These are phyloP conservation scores for Hysterium pulicare DNA, from an alignment of 2,329 filamentous ascomycete species.

Conservation along the genomic window DNA sequence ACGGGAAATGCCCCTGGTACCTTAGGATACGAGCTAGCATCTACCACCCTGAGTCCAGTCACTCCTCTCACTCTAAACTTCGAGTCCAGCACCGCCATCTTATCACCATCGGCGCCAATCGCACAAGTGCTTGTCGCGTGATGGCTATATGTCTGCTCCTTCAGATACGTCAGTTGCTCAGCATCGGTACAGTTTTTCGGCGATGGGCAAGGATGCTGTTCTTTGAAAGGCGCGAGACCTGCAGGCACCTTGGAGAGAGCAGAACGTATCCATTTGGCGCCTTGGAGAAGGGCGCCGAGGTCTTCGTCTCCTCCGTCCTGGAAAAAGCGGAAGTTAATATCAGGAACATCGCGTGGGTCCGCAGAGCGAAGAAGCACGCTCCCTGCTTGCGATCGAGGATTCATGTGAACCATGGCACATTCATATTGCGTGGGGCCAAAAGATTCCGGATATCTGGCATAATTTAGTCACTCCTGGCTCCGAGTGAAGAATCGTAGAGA, in stretches of 20 bases:
- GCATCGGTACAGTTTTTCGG: conserved; percentile 27
- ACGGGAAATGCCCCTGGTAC: conserved; percentile 51
- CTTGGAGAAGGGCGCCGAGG: conserved; percentile 54
- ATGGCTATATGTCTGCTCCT: conserved; percentile 46
- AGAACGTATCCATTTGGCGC: conserved; percentile 51
- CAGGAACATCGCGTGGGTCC: conserved; percentile 59
- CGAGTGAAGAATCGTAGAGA: not conserved
- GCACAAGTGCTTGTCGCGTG: conserved; percentile 56
- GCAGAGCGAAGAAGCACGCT: conserved; percentile 57
- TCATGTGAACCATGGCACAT: conserved; percentile 28
- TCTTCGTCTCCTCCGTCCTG: conserved; percentile 43
- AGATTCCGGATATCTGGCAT: conserved; percentile 4
- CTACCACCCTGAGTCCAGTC: conserved; percentile 57
- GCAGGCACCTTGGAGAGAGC: conserved; percentile 26
- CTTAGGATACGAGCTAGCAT: conserved; percentile 56
- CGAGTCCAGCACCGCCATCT: conserved; percentile 54
- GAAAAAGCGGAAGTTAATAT: conserved; percentile 46
- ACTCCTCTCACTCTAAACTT: conserved; percentile 58
- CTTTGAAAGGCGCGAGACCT: conserved; percentile 40
- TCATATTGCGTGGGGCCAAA: conserved; percentile 24
- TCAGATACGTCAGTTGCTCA: conserved; percentile 6
- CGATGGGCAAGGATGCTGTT: conserved; percentile 47
- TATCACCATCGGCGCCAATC: conserved; percentile 54
- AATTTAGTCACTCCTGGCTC: no score
- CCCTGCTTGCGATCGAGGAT: conserved; percentile 59